A percentile compares a stretch with the other conserved stretches of the same genome.
These are phyloP conservation scores for Fusarium sp. DNA, from an alignment of 2,329 filamentous ascomycete genomes.

Conservation along the genomic window DNA sequence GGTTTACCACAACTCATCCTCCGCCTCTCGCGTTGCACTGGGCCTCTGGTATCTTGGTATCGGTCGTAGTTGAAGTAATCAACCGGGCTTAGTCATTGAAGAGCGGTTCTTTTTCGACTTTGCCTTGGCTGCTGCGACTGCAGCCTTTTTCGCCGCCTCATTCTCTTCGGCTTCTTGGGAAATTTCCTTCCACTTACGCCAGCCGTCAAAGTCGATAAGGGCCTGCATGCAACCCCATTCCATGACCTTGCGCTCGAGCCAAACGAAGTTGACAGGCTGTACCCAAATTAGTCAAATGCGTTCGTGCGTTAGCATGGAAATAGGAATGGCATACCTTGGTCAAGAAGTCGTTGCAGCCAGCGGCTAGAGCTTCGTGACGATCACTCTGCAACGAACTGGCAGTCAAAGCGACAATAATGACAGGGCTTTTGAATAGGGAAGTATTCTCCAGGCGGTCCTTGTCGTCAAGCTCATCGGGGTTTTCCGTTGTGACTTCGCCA, in stretches of 20 bases:
- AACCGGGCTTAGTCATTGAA: slow-evolving; percentile 47
- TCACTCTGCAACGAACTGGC: slow-evolving; percentile 95
- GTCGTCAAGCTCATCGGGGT: slow-evolving; percentile 62
- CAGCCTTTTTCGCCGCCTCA: slow-evolving; percentile 56
- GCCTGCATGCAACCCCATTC: slow-evolving; percentile 99
- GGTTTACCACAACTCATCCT: neutral
- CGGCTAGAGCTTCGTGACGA: slow-evolving; percentile 91
- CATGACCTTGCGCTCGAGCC: slow-evolving; percentile 97
- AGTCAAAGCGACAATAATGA: slow-evolving; percentile 97
- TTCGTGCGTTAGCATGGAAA: neutral
- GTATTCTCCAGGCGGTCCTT: slow-evolving; percentile 76
- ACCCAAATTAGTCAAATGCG: slow-evolving; percentile 21
- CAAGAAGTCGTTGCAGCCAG: slow-evolving; percentile 97
- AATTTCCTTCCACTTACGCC: slow-evolving; percentile 96
- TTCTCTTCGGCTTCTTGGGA: slow-evolving; percentile 59
- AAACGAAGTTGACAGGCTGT: slow-evolving; percentile 95
- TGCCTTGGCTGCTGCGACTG: slow-evolving; percentile 48
- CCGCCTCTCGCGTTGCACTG: neutral
- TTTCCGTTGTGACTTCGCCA: slow-evolving; percentile 58
- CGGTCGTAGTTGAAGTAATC: slow-evolving; percentile 1
- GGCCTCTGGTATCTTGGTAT: neutral
- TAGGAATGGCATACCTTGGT: slow-evolving; percentile 79
- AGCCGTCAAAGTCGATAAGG: slow-evolving; percentile 97
- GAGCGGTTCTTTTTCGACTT: slow-evolving; percentile 60
- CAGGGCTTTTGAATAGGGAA: slow-evolving; percentile 89